A percentile compares a stretch with the other conserved stretches of the same genome.
phyloP scores from a whole-genome alignment of 2,329 filamentous ascomycete species.

The Aspergillus sp. region DNA sequence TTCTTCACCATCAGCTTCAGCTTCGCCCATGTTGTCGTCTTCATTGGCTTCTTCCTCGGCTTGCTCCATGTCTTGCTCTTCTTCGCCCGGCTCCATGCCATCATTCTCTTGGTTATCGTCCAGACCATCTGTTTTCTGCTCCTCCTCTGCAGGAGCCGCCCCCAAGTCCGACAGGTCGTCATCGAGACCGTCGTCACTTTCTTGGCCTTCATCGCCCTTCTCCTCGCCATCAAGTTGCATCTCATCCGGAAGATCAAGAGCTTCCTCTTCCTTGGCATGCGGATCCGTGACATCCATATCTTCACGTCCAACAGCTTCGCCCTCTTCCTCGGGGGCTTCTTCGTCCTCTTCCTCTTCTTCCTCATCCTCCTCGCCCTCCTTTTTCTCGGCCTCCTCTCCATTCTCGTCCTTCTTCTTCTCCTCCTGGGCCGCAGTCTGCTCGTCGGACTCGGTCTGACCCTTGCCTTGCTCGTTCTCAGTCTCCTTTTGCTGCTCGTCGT shows the following conservation, averaged over 20 bases:
- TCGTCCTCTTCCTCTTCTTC: constrained; percentile 56
- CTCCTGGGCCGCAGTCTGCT: constrained; percentile 58
- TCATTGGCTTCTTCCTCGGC: constrained; percentile 43
- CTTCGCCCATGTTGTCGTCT: constrained; percentile 32
- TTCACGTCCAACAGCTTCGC: constrained; percentile 62
- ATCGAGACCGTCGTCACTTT: constrained; percentile 27
- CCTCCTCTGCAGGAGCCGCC: constrained; percentile 36
- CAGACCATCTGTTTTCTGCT: constrained; percentile 32
- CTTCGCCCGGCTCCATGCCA: constrained; percentile 28
- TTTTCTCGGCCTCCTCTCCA: constrained; percentile 46
- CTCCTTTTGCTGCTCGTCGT: constrained; percentile 64
- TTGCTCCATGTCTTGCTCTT: constrained; percentile 33
- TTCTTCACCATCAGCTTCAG: constrained; percentile 49
- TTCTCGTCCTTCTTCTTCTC: constrained; percentile 46
- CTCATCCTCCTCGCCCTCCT: constrained; percentile 61
- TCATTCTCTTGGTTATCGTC: constrained; percentile 31
- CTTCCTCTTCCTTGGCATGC: constrained; percentile 77
- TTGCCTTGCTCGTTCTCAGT: constrained; percentile 71
- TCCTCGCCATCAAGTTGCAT: constrained; percentile 76
- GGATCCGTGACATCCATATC: constrained; percentile 68
- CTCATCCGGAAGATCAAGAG: constrained; percentile 81
- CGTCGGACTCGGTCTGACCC: constrained; percentile 52
- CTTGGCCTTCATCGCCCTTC: constrained; percentile 52
- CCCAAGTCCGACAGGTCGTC: constrained; percentile 46
- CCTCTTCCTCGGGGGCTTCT: constrained; percentile 56